Evolutionary conservation across 2,329 filamentous ascomycete species (phyloP).

Genomic region (Pestalotiopsis fici): DNA sequence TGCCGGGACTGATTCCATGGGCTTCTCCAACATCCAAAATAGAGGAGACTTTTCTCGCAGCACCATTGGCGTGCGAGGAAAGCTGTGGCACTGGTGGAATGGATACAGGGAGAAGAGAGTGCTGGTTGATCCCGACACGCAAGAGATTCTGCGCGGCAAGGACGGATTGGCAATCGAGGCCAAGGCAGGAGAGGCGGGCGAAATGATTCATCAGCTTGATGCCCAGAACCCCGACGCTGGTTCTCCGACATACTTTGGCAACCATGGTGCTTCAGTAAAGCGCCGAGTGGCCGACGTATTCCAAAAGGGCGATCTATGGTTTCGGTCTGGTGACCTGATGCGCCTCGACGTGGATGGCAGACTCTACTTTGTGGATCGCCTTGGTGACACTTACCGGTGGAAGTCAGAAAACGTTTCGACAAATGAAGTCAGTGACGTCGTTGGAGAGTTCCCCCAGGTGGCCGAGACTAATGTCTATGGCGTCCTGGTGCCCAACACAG

Average conservation of each 20-base stretch:
- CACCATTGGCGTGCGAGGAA: conserved; percentile 69
- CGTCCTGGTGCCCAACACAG: conserved; percentile 41
- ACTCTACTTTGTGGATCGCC: conserved; percentile 67
- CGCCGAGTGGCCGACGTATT: conserved; percentile 66
- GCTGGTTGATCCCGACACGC: conserved; percentile 67
- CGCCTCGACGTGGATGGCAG: conserved; percentile 60
- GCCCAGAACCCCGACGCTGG: conserved; percentile 57
- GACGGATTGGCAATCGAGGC: conserved; percentile 67
- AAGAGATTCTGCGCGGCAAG: conserved; percentile 64
- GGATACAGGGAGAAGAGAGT: conserved; percentile 64
- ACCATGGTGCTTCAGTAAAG: conserved; percentile 62
- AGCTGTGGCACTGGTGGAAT: conserved; percentile 53
- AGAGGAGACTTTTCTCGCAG: conserved; percentile 61
- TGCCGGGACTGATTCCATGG: conserved; percentile 72
- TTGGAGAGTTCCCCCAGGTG: conserved; percentile 38
- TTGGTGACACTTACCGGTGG: conserved; percentile 76
- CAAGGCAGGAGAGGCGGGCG: conserved; percentile 64
- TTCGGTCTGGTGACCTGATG: conserved; percentile 67
- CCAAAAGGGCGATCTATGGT: conserved; percentile 67
- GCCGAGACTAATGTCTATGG: conserved; percentile 45
- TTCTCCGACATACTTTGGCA: conserved; percentile 58
- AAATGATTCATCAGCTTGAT: conserved; percentile 64
- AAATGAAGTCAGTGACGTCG: conserved; percentile 41
- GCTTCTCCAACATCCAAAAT: conserved; percentile 57
- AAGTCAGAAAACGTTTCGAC: conserved; percentile 47